Evolutionary conservation across 1,139 yeast species (phyloP).

Genomic region (Magnusiomyces sp.): DNA sequence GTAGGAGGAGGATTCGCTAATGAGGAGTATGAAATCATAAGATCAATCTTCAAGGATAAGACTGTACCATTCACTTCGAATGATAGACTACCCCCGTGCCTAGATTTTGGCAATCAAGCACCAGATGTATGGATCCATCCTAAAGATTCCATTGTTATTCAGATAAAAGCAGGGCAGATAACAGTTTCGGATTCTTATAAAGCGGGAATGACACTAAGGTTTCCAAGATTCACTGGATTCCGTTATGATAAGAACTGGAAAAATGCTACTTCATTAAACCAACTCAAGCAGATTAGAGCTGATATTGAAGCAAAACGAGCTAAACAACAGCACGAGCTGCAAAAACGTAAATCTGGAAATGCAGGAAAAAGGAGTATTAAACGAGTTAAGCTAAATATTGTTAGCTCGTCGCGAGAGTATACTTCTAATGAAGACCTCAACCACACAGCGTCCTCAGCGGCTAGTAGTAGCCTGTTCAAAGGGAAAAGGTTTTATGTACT

Average conservation of each 20-base stretch:
- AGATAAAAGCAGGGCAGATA: constrained; percentile 73
- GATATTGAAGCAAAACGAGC: constrained; percentile 16
- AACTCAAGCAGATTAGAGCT: constrained; percentile 27
- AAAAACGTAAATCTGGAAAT: no score
- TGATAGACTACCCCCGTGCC: constrained; percentile 32
- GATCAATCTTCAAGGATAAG: constrained; percentile 46
- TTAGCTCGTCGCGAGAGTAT: no score
- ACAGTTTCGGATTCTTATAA: constrained; percentile 47
- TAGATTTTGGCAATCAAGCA: constrained; percentile 50
- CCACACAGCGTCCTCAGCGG: no score
- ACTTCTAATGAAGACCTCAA: no score
- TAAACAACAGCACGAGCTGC: constrained; percentile 14
- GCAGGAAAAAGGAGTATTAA: no score
- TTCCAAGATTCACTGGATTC: constrained; percentile 62
- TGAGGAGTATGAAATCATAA: constrained; percentile 53
- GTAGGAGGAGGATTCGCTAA: constrained; percentile 79
- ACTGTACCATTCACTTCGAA: constrained; percentile 43
- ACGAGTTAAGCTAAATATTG: no score
- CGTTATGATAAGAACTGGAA: constrained; percentile 60
- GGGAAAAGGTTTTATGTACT: constrained; percentile 38
- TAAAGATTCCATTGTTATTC: constrained; percentile 65
- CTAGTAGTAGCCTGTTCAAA: no score
- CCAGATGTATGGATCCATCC: constrained; percentile 83
- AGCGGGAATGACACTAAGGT: constrained; percentile 62
- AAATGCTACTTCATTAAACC: constrained; percentile 50